phyloP scores from a whole-genome alignment of 2,329 filamentous ascomycete species.

The Fusarium palustre region DNA sequence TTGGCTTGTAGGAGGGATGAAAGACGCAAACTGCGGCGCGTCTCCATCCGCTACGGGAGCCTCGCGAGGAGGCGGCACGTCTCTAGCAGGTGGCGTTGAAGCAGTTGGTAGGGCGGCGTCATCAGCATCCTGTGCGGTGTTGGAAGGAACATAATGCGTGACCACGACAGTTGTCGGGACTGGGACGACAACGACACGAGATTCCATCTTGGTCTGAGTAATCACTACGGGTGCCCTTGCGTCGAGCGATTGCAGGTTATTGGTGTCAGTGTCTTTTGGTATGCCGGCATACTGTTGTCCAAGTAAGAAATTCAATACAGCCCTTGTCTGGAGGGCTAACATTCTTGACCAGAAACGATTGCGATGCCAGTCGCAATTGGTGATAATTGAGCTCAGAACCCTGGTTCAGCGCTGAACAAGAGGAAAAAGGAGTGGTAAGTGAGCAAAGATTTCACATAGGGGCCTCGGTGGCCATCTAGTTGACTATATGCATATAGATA shows the following conservation, averaged over 20 bases:
- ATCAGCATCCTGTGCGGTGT: constrained; percentile 15
- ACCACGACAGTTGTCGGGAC: constrained; percentile 34
- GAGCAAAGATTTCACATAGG: constrained; percentile 37
- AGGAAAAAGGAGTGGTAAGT: constrained; percentile 22
- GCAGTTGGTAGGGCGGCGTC: constrained; percentile 14
- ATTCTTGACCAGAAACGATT: constrained; percentile 44
- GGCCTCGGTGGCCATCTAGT: constrained; percentile 45
- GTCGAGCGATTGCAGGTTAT: constrained; percentile 32
- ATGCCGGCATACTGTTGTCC: constrained; percentile 67
- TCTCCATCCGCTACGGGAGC: constrained; percentile 21
- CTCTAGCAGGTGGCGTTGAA: constrained; percentile 21
- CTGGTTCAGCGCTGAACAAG: constrained; percentile 26
- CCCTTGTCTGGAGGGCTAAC: constrained; percentile 58
- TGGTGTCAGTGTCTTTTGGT: constrained; percentile 51
- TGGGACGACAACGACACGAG: constrained; percentile 28
- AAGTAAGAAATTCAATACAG: constrained; percentile 62
- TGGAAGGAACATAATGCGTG: constrained; percentile 34
- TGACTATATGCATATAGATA: constrained; percentile 44
- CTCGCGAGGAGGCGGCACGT: constrained; percentile 8
- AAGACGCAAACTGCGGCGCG: constrained; percentile 33
- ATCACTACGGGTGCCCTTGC: constrained; percentile 32
- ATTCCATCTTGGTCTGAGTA: constrained; percentile 37
- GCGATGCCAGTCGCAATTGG: constrained; percentile 53
- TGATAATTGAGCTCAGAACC: constrained; percentile 24
- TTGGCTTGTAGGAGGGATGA: constrained; percentile 27